Base-by-base conservation (phyloP, 2,329 filamentous ascomycete species). In the Paecilomyces fulvus region DNA sequence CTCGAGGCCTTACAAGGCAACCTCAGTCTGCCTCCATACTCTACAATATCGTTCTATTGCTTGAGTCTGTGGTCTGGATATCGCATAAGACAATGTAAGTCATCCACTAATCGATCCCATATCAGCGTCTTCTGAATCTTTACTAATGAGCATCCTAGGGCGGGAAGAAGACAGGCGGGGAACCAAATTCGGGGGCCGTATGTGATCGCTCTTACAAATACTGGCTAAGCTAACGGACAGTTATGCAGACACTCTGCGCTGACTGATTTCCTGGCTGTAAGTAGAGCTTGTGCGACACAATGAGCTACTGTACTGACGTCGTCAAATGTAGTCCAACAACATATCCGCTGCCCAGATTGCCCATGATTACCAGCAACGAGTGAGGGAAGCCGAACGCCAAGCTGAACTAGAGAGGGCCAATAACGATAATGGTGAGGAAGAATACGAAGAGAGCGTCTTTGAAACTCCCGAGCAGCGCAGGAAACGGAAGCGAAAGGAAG, bases 231-330 rank as follows among this genome's bases (percentile, higher is more conserved):
- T 55, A 5, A 50, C 8, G 30, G 21, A 25, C 28, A 49, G 14
- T 14, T 17, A 46, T 23, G 8, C 56, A 80, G 79, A 30, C 84
- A 84, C 62, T 87, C 84, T 57, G 85, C 85, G 11, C 73, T 88
- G 65, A 88, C 85, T 6, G 84, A 87, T 65, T 88, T 87, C 64
- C 73, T 87, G 55, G 84, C 84, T 52, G 82, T 83, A 73, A 68
- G 79, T 73, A 49, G 31, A 8, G 21, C 17, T 31, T 48, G 10
- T 12, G 48, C 49, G 9, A 31, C 14, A 12, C 37, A 49, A 46
- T 48, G 17, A 10, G 30, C 17, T 43, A 20, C 8, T 59, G n/a
- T 58, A 23, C 23, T n/a, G n/a, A 23, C 10, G n/a, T 21, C 28
- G 48, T 60, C 28, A 46, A 55, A 20, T 46, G 10, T 56, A 82